phyloP scores from a whole-genome alignment of 176 grass and related monocot genomes.

The Metroxylon sagu region DNA sequence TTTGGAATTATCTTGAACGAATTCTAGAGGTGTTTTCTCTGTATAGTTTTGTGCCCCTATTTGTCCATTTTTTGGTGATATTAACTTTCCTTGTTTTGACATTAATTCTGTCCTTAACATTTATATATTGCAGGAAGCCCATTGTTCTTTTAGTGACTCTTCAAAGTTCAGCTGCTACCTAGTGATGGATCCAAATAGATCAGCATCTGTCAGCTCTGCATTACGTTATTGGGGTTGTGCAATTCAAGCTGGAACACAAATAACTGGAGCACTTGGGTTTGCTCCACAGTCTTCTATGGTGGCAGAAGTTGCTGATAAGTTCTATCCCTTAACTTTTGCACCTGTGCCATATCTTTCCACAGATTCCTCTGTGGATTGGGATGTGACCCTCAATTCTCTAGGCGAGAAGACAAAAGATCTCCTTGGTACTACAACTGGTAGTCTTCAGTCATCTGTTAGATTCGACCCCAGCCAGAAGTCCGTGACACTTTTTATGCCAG shows the following conservation, averaged over 20 bases:
- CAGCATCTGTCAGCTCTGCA: conserved; percentile 47
- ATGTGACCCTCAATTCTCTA: conserved; percentile 25
- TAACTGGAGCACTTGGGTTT: conserved; percentile 77
- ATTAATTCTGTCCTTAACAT: neutral
- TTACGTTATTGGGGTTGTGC: conserved; percentile 90
- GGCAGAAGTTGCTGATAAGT: conserved; percentile 40
- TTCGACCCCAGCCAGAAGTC: conserved; percentile 69
- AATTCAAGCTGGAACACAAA: conserved; percentile 72
- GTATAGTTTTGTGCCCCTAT: neutral
- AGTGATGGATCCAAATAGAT: conserved; percentile 47
- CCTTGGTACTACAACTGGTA: conserved; percentile 21
- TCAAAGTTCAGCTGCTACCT: conserved; percentile 83
- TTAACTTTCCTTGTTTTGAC: neutral
- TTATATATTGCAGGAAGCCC: conserved; percentile 45
- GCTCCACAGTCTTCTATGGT: conserved; percentile 35
- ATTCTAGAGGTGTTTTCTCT: conserved; percentile 47
- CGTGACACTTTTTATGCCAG: conserved; percentile 78
- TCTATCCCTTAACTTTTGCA: conserved; percentile 56
- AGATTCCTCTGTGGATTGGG: conserved; percentile 41
- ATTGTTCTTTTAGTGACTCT: conserved; percentile 44
- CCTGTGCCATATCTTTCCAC: conserved; percentile 40
- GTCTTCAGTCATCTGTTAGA: conserved; percentile 39
- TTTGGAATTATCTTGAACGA: conserved; percentile 74
- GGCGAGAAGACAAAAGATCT: conserved; percentile 41
- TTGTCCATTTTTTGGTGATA: conserved; percentile 8